These are phyloP conservation scores for Abelmoschus esculentus DNA, from an alignment of 345 rosid species.

Conservation along the genomic window DNA sequence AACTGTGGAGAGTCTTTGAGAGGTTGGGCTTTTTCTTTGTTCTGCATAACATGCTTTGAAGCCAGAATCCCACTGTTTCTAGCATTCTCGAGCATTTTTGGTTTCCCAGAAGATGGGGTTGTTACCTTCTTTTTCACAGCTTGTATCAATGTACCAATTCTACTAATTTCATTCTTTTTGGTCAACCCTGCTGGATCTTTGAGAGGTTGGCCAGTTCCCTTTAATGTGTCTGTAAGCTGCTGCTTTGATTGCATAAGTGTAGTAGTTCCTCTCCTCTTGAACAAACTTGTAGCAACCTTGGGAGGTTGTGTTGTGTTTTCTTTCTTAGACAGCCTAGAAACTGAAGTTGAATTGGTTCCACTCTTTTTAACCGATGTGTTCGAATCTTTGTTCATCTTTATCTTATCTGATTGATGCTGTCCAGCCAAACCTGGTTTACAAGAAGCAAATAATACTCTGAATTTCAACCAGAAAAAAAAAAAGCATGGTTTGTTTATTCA, in stretches of 20 bases:
- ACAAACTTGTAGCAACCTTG: neutral
- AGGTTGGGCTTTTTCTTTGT: constrained; percentile 4
- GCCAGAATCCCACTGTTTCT: neutral
- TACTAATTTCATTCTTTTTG: neutral
- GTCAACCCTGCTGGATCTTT: neutral
- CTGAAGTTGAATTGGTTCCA: neutral
- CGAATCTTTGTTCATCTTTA: neutral
- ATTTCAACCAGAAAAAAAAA: neutral
- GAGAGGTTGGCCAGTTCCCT: neutral
- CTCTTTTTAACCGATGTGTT: neutral
- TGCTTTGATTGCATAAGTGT: neutral
- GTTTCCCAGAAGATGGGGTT: neutral
- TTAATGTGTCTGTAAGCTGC: neutral
- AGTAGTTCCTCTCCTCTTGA: neutral
- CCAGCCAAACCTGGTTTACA: neutral
- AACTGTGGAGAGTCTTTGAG: neutral
- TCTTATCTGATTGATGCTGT: neutral
- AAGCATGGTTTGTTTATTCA: neutral
- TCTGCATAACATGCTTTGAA: neutral
- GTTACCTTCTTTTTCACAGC: neutral
- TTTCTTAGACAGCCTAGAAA: neutral
- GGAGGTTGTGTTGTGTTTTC: neutral
- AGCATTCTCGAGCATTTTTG: neutral
- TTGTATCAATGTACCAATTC: neutral
- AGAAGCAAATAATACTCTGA: neutral